Base-by-base conservation (phyloP, 495 filamentous ascomycete species). In the Podospora sp. region DNA sequence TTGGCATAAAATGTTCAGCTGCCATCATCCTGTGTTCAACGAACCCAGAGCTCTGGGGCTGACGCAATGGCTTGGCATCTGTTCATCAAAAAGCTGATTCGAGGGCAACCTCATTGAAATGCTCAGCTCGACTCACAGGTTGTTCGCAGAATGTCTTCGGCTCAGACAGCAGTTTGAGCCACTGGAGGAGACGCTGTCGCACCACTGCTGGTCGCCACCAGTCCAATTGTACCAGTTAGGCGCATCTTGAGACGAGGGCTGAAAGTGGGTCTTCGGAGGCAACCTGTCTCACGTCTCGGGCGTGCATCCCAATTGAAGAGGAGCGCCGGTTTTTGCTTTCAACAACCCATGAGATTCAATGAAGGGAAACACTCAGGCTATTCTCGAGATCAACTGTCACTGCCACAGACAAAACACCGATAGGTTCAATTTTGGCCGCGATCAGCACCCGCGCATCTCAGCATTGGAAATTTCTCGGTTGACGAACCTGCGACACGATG, bases 181-280 rank as follows among this genome's bases (percentile, higher is more conserved):
- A 29, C 21, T 27, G 24, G 9, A 27, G 11, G 18, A 59, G 26
- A 25, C 22, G 56, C 18, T 20, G 56, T 29, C 22, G 56, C 56
- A 27, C 56, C 25, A 35, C 9, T 3, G 18, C 16, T 7, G 56
- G 26, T 20, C 21, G 16, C 56, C 26, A 33, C 56, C 40, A 18
- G 12, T 2, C n/a, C n/a, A n/a, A n/a, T n/a, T n/a, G n/a, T n/a
- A 33, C 56, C 40, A 18, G 12, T 2, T 25, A 59, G 56, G 52
- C 14, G 52, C 52, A 55, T 22, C 7, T 26, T 59, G 56, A 59
- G 56, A 27, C 56, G 18, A 22, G 56, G 56, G 56, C 24, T 26
- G 52, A 22, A 24, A 26, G 21, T 24, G 52, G 52, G 52, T 46
- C 40, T 46, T 46, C 40, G 40, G 40, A 33, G 40, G 40, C 40